A percentile compares a stretch with the other conserved stretches of the same genome.
phyloP scores from a whole-genome alignment of 768 basidiomycete genomes.

The Boletus rubropictus region DNA sequence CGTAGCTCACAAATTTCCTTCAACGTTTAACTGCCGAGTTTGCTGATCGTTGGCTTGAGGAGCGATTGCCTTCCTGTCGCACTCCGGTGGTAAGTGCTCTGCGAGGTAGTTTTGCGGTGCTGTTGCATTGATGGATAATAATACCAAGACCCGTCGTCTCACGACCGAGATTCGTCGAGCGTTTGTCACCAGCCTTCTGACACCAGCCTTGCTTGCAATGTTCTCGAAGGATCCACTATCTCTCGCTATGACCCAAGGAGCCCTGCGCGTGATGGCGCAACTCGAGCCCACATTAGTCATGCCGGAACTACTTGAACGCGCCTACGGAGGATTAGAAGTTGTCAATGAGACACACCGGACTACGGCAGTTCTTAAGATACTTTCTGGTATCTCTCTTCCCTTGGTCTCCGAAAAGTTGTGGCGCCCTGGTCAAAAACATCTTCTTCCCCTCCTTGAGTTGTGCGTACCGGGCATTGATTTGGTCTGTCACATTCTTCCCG shows the following conservation, averaged over 20 bases:
- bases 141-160: slow-evolving; percentile 58
- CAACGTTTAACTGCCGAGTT: slow-evolving; percentile 74
- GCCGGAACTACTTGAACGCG: slow-evolving; percentile 87
- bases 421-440: slow-evolving; percentile 82
- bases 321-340: slow-evolving; percentile 86
- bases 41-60: slow-evolving; percentile 71
- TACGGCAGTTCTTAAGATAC: slow-evolving; percentile 81
- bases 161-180: slow-evolving; percentile 75
- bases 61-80: slow-evolving; percentile 68
- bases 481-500: slow-evolving; percentile 34
- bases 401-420: slow-evolving; percentile 73
- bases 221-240: slow-evolving; percentile 79
- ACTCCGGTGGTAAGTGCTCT: slow-evolving; percentile 55
- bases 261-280: slow-evolving; percentile 70
- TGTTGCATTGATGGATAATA: slow-evolving; percentile 1
- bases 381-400: slow-evolving; percentile 71
- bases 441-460: slow-evolving; percentile 82
- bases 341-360: slow-evolving; percentile 95
- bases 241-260: slow-evolving; percentile 75
- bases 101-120: background rate
- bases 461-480: slow-evolving; percentile 90
- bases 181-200: slow-evolving; percentile 77
- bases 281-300: slow-evolving; percentile 82
- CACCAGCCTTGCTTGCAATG: slow-evolving; percentile 87
- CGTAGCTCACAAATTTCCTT: slow-evolving; percentile 75